phyloP scores from a whole-genome alignment of 108 stramenopile species.

The Cylindrotheca fusiformis region DNA sequence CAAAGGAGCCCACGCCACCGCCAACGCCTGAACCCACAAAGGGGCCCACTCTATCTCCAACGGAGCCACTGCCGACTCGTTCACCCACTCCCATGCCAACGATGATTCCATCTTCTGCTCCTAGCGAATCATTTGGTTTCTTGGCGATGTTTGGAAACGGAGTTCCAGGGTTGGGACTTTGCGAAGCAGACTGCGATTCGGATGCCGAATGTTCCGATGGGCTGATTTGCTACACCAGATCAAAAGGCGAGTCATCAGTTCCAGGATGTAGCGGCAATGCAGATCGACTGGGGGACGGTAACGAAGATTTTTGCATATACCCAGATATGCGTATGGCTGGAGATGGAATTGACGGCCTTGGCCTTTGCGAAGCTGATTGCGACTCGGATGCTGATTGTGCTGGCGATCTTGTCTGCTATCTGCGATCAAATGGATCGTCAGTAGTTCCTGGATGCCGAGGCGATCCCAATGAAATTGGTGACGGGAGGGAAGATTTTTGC shows the following conservation, averaged over 20 bases:
- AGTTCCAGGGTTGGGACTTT: constrained; percentile 10
- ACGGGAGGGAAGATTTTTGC: not conserved
- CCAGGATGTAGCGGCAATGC: constrained; percentile 29
- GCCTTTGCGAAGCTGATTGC: constrained; percentile 38
- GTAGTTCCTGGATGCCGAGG: not conserved
- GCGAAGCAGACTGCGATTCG: constrained; percentile 37
- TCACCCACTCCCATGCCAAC: not conserved
- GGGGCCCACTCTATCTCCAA: not conserved
- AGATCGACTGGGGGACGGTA: not conserved
- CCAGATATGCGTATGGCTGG: not conserved
- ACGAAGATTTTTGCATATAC: constrained; percentile 25
- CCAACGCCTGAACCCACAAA: not conserved
- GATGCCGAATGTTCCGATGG: constrained; percentile 22
- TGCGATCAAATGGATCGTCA: not conserved
- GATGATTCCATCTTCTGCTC: not conserved
- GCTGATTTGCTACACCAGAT: constrained; percentile 25
- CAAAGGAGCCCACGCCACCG: not conserved
- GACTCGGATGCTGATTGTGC: constrained; percentile 33
- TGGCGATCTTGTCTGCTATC: constrained; percentile 24
- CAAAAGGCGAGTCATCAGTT: constrained; percentile 1
- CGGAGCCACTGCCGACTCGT: not conserved
- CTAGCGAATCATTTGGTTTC: not conserved
- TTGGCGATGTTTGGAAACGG: not conserved
- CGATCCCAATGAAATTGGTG: not conserved
- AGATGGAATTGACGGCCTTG: not conserved